These are phyloP conservation scores for Imleria badia DNA, from an alignment of 768 basidiomycete species.

Conservation along the genomic window DNA sequence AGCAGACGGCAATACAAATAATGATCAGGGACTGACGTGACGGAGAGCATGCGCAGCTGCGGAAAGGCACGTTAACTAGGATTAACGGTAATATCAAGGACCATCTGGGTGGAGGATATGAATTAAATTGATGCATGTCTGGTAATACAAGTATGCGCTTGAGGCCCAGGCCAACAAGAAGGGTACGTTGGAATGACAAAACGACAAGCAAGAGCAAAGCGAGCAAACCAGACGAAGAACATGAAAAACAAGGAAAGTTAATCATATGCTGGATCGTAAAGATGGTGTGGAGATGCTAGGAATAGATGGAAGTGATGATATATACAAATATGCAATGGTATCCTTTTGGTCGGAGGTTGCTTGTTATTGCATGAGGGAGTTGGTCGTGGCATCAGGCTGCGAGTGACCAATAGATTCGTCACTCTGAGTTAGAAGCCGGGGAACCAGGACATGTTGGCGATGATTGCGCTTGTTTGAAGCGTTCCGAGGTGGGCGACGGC, in stretches of 20 bases:
- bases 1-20: background rate
- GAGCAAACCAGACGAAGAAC: constrained; percentile 27
- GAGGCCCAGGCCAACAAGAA: constrained; percentile 24
- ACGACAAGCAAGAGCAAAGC: constrained; percentile 28
- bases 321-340: constrained; percentile 35
- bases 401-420: constrained; percentile 1
- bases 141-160: constrained; percentile 34
- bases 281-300: constrained; percentile 28
- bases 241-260: constrained; percentile 20
- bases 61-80: constrained; percentile 7
- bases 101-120: constrained; percentile 13
- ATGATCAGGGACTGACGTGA: background rate
- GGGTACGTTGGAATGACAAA: constrained; percentile 27
- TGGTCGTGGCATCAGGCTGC: background rate
- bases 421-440: constrained; percentile 20
- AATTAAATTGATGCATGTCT: constrained; percentile 33
- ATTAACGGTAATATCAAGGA: constrained; percentile 3
- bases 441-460: constrained; percentile 30
- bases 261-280: constrained; percentile 27
- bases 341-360: constrained; percentile 18
- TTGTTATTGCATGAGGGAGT: constrained; percentile 4
- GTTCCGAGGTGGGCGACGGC: constrained; percentile 60
- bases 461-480: constrained; percentile 46
- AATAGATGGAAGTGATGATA: constrained; percentile 35
- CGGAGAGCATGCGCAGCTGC: background rate